Percentiles rank a stretch among this genome's conserved stretches.
These are phyloP conservation scores for Yamadazyma paraphyllophila DNA, from an alignment of 805 yeast genomes.

Conservation along the genomic window DNA sequence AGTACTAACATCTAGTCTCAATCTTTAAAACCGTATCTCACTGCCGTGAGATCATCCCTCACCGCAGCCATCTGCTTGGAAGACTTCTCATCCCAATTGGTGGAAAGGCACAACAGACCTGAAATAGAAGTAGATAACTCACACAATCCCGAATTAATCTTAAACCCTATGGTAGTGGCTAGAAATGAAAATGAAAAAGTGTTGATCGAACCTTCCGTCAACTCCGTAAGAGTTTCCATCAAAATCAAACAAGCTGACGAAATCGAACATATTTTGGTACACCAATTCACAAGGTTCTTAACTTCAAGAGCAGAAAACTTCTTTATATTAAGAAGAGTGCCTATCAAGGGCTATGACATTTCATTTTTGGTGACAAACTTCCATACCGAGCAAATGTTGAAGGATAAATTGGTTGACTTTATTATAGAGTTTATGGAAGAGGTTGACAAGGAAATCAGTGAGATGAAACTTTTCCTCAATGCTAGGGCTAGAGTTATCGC, in stretches of 20 bases:
- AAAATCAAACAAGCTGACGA: constrained; percentile 97
- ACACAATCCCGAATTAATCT: constrained; percentile 72
- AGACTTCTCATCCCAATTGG: constrained; percentile 92
- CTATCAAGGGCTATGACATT: constrained; percentile 88
- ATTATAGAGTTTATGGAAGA: constrained; percentile 99
- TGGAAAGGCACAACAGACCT: constrained; percentile 96
- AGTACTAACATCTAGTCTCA: constrained; percentile 58
- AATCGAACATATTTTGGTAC: constrained; percentile 90
- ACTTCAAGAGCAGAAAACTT: constrained; percentile 96
- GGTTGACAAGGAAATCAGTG: constrained; percentile 97
- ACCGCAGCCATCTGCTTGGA: constrained; percentile 91
- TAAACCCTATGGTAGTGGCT: constrained; percentile 86
- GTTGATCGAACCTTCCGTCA: constrained; percentile 89
- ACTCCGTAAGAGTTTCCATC: constrained; percentile 86
- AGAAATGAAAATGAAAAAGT: constrained; percentile 93
- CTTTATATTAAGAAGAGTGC: constrained; percentile 85
- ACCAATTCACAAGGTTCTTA: constrained; percentile 88
- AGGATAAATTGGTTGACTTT: constrained; percentile 92
- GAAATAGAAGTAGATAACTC: constrained; percentile 83
- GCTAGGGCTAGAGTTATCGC: constrained; percentile 98
- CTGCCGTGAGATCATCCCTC: constrained; percentile 89
- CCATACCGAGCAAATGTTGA: constrained; percentile 94
- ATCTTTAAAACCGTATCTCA: constrained; percentile 91
- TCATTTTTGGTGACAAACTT: constrained; percentile 90
- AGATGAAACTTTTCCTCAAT: constrained; percentile 93